Evolutionary conservation across 108 stramenopile species (phyloP), one percentile per base, ranked within the genome.

Genomic region (Pseudonitzschia multiseries): DNA sequence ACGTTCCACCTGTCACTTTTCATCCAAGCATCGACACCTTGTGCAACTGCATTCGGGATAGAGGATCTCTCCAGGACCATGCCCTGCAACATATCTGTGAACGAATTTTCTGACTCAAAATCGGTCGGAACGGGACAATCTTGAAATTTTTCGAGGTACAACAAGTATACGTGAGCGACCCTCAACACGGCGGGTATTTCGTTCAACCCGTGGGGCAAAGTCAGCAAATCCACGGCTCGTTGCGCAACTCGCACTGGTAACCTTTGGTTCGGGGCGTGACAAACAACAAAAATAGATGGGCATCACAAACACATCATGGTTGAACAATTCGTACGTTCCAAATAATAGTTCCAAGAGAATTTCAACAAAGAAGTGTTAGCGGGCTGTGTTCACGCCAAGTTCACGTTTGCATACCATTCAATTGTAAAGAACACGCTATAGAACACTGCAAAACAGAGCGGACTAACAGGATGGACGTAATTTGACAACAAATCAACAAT

Each of bases 171-270:
- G 27, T 82, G 77, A 12, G 89, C 85, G 22, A 96, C 85, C 43
- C 85, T 74, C 54, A 83, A 85, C 4, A 97, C 87, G 42, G 88
- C 81, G 14, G 65, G 46, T 12, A 87, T 83, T 8, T 86, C 72
- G 44, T 75, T 76, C 18, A 96, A 77, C 12, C 92, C 94, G 71
- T 90, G 86, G 13, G 96, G 96, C 31, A 96, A 62, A 8, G 89
- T 89, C 21, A 92, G 69, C 20, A 97, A 80, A 73, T 97, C 96
- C 31, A 88, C 75, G 44, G 93, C 92, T 4, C 95, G 91, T 82
- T 97, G 95, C 10, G 96, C 96, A 43, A 96, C 81, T 9, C 97
- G 92, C 20, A 96, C 87, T 27, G 96, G 96, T 9, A 98, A 84
- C 82, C 94, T 93, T 48, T 10, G 46, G 18, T 48, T 48, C 12